A percentile compares a stretch with the other conserved stretches of the same genome.
These are phyloP conservation scores for Dioscorea alata DNA, from an alignment of 106 monocot species.

Conservation along the genomic window DNA sequence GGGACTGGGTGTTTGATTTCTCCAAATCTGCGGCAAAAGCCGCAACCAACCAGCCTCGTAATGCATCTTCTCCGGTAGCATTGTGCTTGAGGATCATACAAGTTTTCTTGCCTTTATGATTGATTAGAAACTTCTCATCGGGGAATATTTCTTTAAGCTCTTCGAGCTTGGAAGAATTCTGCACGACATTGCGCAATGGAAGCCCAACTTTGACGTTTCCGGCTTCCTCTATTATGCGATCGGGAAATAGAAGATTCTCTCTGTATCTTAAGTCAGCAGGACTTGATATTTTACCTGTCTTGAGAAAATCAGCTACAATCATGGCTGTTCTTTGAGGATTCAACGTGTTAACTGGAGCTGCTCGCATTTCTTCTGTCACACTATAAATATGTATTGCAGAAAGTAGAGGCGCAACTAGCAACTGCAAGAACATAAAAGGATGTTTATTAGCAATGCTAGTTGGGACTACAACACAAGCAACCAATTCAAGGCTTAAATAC, in stretches of 20 bases:
- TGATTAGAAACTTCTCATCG: constrained; percentile 72
- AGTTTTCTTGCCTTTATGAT: constrained; percentile 19
- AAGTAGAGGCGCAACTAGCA: constrained; percentile 75
- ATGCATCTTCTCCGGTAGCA: constrained; percentile 83
- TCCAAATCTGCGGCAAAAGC: constrained; percentile 67
- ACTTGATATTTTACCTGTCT: constrained; percentile 59
- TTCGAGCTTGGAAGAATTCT: constrained; percentile 38
- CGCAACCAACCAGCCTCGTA: constrained; percentile 86
- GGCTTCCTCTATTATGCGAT: constrained; percentile 66
- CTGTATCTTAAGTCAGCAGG: constrained; percentile 80
- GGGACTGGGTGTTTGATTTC: constrained; percentile 7
- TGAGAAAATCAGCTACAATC: constrained; percentile 80
- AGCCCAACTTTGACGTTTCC: constrained; percentile 75
- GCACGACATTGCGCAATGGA: constrained; percentile 49
- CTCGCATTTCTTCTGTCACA: constrained; percentile 85
- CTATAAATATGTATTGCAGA: constrained; percentile 78
- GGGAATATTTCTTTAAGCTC: constrained; percentile 47
- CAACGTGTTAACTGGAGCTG: constrained; percentile 84
- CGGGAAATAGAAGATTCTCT: constrained; percentile 80
- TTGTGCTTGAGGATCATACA: constrained; percentile 66
- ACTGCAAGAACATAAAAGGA: constrained; percentile 31
- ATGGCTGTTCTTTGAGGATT: constrained; percentile 93
- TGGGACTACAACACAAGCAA: too few relatives aligned
- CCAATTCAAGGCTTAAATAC: too few relatives aligned
- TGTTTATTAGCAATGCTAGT: background rate